Base-by-base conservation (phyloP, 495 filamentous ascomycete species). In the Penicillium lividum region DNA sequence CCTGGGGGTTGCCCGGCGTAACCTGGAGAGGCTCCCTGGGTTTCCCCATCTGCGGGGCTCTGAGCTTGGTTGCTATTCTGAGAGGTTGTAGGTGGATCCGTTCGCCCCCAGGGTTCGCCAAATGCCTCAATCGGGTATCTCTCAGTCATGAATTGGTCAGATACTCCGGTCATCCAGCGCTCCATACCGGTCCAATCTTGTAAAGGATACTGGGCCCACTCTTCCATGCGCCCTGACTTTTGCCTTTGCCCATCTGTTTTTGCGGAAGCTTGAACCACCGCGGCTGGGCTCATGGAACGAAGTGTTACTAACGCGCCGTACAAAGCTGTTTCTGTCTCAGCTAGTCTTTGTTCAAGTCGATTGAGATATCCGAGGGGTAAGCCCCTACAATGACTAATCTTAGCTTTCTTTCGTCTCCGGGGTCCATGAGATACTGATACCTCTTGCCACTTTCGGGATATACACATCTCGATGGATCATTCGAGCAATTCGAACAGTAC, bases 381-480 rank as follows among this genome's bases (percentile, higher is more conserved):
- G 7, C 69, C 69, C 45, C 69, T 71, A 27, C 4, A 22, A 52
- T 48, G 18, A 48, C 15, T 34, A 22, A 16, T 36, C 16, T 52
- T 36, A 29, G 16, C 7, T 52, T 51, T 22, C 7, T 52, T 51
- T 22, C 42, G 42, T 25, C 42, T 25, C 42, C 9, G 25, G 10
- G 15, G 16, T 30, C 46, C 13, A 15, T 11, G 13, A 15, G 27
- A 25, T 28, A 16, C 30, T 31, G 13, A 5, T 45, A 34, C 69
- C 69, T 64, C 42, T 70, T 71, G 36, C 67, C 69, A 57, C 60
- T 70, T 51, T 70, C 69, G 1, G 64, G 69, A 44, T 71, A 71
- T 13, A 51, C 56, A 50, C 69, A 71, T 62, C 61, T 66, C 0
- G 64, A 68, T 27, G 65, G 67, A 29, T 68, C 64, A 16, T 42